These are phyloP conservation scores for Pichia californica DNA, from an alignment of 805 yeast genomes.

Conservation along the genomic window DNA sequence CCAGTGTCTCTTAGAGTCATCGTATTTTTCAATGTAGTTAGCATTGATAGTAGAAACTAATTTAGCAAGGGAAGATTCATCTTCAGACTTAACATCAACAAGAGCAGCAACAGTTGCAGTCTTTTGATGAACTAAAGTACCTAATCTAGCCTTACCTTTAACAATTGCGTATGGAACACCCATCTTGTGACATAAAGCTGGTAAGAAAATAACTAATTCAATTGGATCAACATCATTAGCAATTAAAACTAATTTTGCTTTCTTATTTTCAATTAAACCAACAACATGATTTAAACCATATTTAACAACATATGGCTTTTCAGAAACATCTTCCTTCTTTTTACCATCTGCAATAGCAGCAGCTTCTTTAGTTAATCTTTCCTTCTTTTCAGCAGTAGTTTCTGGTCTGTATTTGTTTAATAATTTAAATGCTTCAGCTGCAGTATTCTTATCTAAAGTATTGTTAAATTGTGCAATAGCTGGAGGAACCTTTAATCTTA, in stretches of 20 bases:
- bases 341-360: conserved; percentile 98
- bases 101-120: conserved; percentile 96
- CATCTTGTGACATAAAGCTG: conserved; percentile 99
- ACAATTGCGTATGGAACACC: conserved; percentile 98
- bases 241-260: conserved; percentile 93
- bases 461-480: conserved; percentile 94
- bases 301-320: conserved; percentile 95
- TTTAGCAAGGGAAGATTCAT: conserved; percentile 90
- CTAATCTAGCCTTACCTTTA: conserved; percentile 98
- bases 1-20: conserved; percentile 97
- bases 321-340: conserved; percentile 92
- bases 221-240: conserved; percentile 99
- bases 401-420: conserved; percentile 99
- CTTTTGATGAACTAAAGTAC: conserved; percentile 96
- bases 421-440: conserved; percentile 93
- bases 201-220: conserved; percentile 93
- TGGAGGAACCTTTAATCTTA: conserved; percentile 99
- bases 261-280: conserved; percentile 95
- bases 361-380: conserved; percentile 97
- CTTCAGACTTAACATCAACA: conserved; percentile 91
- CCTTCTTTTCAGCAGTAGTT: conserved; percentile 96
- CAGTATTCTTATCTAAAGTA: conserved; percentile 97
- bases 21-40: conserved; percentile 90
- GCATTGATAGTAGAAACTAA: conserved; percentile 89
- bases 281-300: conserved; percentile 99